Base-by-base conservation (phyloP, 192 early-diverging fungal species). In the Linnemannia zychae region DNA sequence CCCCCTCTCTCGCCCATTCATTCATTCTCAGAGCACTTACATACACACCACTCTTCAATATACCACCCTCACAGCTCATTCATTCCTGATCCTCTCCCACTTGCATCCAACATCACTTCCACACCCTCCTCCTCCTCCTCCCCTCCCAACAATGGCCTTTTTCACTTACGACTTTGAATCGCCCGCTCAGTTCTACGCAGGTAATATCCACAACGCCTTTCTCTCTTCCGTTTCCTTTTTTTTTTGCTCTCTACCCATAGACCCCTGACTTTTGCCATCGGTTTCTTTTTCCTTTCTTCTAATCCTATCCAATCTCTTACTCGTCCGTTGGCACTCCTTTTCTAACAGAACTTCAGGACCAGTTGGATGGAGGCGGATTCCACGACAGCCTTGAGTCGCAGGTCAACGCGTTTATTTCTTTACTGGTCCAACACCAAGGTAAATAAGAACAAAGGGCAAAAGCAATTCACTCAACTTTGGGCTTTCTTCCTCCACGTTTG, bases 161-260 rank as follows among this genome's bases (percentile, higher is more conserved):
- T 47, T 85, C 65, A 85, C 83, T 24, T 85, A 85, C 36, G 74
- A 79, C 37, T 85, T 85, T 38, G 83, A 85, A 22, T 85, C 83
- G 0, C 44, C 83, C 4, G 28, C 78, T 11, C 83, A 85, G 63
- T 85, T 85, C 74, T 85, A 76, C 28, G 74, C 50, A 44, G 83
- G 83, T 85, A 79, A 67, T 20, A 12, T 34, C 31, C 57, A 31
- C 0, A 53, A 57, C 18, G 4, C 52, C 24, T 31, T 49, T 16
- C 22, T 67, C 46, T 16, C 24, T 67, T 24, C 34, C 28, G 3
- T 65, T 38, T 36, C 40, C 3, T 13, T 33, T 38, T 18, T 63
- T 3, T 52, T 46, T 18, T 5, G n/a, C 22, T 52, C 66, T 44
- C 4, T 44, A 44, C 9, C 40, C 40, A 3, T 44, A 3, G 4